Percentiles rank a stretch among this genome's conserved stretches.
Conservation (phyloP, 371 early-diverging fungal species). For the Mortierella sp. region DNA sequence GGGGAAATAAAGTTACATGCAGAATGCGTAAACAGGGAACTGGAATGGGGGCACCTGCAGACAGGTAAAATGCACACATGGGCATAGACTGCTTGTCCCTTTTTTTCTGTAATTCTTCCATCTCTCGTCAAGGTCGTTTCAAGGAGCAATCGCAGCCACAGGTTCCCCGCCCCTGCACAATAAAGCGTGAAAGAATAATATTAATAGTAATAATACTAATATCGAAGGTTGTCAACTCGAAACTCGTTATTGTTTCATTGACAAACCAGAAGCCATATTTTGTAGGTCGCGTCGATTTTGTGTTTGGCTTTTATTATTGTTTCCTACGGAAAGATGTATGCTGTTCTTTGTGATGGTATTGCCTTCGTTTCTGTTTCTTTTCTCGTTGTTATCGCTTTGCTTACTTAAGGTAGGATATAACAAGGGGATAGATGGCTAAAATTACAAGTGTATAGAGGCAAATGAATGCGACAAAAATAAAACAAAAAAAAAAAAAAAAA, state of each 20-base stretch:
- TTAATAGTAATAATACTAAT: too few relatives aligned
- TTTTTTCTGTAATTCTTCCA: background rate
- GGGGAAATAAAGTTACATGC: background rate
- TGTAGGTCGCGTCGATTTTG: too few relatives aligned
- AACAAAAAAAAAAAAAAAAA: constrained; percentile 10
- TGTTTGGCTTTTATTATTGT: too few relatives aligned
- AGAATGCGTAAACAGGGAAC: background rate
- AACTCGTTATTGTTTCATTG: too few relatives aligned
- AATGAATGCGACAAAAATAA: background rate
- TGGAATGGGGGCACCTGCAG: background rate
- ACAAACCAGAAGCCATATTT: too few relatives aligned
- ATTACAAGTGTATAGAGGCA: constrained; percentile 10
- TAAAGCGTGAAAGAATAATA: too few relatives aligned
- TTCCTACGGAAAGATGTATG: too few relatives aligned
- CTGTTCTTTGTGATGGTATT: too few relatives aligned
- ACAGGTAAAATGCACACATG: background rate
- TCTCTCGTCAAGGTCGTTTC: background rate
- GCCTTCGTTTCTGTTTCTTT: background rate
- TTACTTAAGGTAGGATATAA: background rate
- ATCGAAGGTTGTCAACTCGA: too few relatives aligned
- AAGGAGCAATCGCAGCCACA: background rate
- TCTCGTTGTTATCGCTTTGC: background rate
- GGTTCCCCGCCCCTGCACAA: background rate
- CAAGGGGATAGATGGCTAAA: background rate
- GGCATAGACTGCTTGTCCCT: background rate